Conservation (phyloP, 768 basidiomycete genomes). For the Calocybe indica region DNA sequence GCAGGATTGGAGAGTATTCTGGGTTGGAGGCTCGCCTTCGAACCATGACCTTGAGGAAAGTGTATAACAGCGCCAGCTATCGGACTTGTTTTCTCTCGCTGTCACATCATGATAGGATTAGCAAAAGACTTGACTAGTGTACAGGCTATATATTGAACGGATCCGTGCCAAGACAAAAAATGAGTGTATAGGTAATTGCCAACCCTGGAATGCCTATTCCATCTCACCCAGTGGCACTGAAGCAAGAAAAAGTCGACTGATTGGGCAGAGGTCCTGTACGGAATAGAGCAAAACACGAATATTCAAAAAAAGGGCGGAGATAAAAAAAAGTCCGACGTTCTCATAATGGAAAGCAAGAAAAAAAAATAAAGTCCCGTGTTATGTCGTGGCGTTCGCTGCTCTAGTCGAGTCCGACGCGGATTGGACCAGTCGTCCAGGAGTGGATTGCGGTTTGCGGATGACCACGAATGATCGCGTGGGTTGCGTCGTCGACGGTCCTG, state of each 20-base stretch:
- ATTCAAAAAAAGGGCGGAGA: background rate
- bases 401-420: conserved; percentile 7
- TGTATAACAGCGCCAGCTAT: conserved; percentile 2
- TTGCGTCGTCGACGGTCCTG: conserved; percentile 18
- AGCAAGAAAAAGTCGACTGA: too few relatives aligned
- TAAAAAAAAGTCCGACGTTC: background rate
- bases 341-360: conserved; percentile 1
- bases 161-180: background rate
- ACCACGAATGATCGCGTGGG: conserved; percentile 63
- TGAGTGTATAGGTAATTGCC: background rate
- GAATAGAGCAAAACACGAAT: background rate
- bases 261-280: background rate
- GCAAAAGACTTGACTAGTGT: background rate
- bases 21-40: conserved; percentile 59
- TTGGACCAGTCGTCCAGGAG: conserved; percentile 19
- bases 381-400: conserved; percentile 1
- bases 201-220: too few relatives aligned
- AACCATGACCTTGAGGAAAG: conserved; percentile 15
- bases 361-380: background rate
- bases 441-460: conserved; percentile 51
- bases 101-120: background rate
- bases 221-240: too few relatives aligned
- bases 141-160: conserved; percentile 1
- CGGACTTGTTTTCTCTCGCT: background rate
- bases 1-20: conserved; percentile 77